These are phyloP conservation scores for Mortierella hygrophila DNA, from an alignment of 192 early-diverging fungal species.

Conservation along the genomic window DNA sequence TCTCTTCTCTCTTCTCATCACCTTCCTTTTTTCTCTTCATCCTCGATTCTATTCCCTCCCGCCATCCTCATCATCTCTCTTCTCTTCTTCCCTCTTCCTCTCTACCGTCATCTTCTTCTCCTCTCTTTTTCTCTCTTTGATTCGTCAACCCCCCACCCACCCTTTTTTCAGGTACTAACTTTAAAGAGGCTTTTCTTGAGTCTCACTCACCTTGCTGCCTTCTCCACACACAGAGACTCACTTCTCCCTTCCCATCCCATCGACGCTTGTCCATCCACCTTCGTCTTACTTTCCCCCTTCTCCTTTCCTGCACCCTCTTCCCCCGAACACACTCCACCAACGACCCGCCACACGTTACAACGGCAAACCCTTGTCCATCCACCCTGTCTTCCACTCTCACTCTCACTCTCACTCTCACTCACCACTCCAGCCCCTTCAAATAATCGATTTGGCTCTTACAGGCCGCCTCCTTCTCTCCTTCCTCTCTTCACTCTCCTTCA, in stretches of 20 bases:
- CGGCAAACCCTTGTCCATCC: not conserved
- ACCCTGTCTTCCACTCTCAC: no score
- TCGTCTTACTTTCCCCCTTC: not conserved
- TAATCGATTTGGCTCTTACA: not conserved
- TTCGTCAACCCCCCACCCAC: no score
- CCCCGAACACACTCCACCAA: not conserved
- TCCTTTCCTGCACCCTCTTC: not conserved
- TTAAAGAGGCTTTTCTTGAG: not conserved
- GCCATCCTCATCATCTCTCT: not conserved
- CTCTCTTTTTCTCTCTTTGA: not conserved
- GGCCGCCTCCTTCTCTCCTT: not conserved
- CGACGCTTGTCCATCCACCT: not conserved
- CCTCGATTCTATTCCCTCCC: conserved; percentile 1
- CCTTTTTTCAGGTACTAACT: conserved; percentile 13
- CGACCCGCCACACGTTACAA: no score
- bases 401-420: not conserved
- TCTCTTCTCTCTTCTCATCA: not conserved
- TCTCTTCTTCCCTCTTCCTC: not conserved
- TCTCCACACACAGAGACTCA: not conserved
- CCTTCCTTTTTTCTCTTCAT: not conserved
- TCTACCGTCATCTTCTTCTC: not conserved
- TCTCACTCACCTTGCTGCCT: not conserved
- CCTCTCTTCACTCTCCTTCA: not conserved
- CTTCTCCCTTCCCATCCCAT: not conserved
- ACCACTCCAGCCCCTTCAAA: not conserved